These are phyloP conservation scores for Neonectria neomacrospora DNA, from an alignment of 2,329 filamentous ascomycete genomes.

Conservation along the genomic window DNA sequence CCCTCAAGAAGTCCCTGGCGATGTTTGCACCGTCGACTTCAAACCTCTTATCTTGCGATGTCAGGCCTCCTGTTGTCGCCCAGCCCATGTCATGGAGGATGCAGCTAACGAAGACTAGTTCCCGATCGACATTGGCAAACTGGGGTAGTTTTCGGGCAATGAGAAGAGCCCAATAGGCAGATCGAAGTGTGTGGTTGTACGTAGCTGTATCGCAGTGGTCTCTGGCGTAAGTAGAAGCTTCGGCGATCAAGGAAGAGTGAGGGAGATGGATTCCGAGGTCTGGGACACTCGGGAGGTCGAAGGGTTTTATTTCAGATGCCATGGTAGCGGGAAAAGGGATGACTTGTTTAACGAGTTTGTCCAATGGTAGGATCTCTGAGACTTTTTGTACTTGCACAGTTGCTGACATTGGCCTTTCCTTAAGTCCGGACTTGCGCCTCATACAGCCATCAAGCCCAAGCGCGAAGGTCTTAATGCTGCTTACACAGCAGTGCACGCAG, in stretches of 20 bases:
- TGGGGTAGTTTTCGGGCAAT: constrained; percentile 16
- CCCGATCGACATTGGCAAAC: constrained; percentile 14
- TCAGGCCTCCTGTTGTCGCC: constrained; percentile 17
- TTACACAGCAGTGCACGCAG: background rate
- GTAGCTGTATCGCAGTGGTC: constrained; percentile 23
- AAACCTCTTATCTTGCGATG: constrained; percentile 26
- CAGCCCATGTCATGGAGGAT: constrained; percentile 34
- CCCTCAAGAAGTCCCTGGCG: constrained; percentile 18
- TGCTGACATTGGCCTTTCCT: background rate
- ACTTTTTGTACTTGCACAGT: background rate
- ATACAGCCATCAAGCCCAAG: background rate
- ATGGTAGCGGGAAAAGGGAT: background rate
- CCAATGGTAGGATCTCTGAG: background rate
- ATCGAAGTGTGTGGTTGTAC: constrained; percentile 27
- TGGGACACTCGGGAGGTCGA: background rate
- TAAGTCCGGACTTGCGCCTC: background rate
- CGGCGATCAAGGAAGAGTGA: background rate
- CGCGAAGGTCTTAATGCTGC: background rate
- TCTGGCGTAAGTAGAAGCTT: constrained; percentile 12
- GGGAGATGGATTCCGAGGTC: background rate
- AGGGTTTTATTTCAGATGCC: background rate
- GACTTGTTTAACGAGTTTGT: background rate
- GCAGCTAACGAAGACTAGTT: constrained; percentile 25
- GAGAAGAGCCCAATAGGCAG: constrained; percentile 27
- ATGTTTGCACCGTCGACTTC: constrained; percentile 33